Evolutionary conservation across 805 yeast species (phyloP).

Genomic region (Yarrowia sp.): DNA sequence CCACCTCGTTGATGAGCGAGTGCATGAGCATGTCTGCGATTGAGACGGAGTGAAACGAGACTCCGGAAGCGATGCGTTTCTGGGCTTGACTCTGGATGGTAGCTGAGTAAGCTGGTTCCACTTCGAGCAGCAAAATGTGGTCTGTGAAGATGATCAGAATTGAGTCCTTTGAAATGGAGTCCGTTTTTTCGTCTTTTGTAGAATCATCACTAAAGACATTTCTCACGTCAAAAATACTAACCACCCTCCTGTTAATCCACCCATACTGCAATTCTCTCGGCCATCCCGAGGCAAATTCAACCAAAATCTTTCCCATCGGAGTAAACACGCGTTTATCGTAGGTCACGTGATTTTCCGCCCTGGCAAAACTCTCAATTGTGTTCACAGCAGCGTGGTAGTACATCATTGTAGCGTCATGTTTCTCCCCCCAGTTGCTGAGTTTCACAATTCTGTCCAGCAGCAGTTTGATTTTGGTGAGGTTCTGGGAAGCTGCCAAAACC

Average conservation of each 20-base stretch:
- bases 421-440: constrained; percentile 52
- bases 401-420: constrained; percentile 48
- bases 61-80: constrained; percentile 41
- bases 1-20: constrained; percentile 83
- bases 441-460: constrained; percentile 66
- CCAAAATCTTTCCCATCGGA: constrained; percentile 86
- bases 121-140: constrained; percentile 48
- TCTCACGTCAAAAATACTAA: constrained; percentile 67
- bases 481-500: constrained; percentile 71
- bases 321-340: constrained; percentile 77
- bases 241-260: constrained; percentile 86
- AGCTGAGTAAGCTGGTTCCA: background rate
- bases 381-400: constrained; percentile 63
- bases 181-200: constrained; percentile 43
- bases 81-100: background rate
- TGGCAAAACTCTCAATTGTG: constrained; percentile 84
- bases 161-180: constrained; percentile 11
- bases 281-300: constrained; percentile 87
- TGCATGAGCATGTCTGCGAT: constrained; percentile 87
- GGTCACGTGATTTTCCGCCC: constrained; percentile 55
- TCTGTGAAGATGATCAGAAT: constrained; percentile 70
- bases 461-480: constrained; percentile 72
- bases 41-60: constrained; percentile 57
- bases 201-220: constrained; percentile 45
- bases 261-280: constrained; percentile 86